Evolutionary conservation across 1,284 basidiomycete genomes (phyloP), one percentile per base, ranked within the genome.

Genomic region (Cutaneotrichosporon daszewskae): DNA sequence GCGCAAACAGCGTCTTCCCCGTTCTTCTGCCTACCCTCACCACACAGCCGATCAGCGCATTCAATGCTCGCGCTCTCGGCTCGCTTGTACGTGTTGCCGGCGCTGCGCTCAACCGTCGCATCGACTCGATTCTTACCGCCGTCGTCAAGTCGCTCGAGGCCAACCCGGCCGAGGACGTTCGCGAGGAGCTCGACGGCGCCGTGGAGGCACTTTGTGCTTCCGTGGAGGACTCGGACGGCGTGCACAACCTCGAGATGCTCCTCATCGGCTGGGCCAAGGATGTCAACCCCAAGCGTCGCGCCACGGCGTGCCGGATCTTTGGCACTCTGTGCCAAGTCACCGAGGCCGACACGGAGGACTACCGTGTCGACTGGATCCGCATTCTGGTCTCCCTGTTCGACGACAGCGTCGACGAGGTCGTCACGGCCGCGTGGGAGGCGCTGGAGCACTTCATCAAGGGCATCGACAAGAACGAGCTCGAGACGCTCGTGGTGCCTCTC

Each of bases 11-110:
- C 12, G 92, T 99, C 38, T 97, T 98, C 86, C 95, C 95, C 0
- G 87, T 95, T n/a, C 75, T 98, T 42, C 88, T 98, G 39, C 95
- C 94, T 0, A 92, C 91, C 6, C 77, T 98, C 51, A 91, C 87
- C 28, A 81, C 84, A 5, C 80, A 80, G 27, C 94, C 94, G 0
- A 92, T 98, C 79, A 84, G 88, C 3, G 82, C 85, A 3, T 96
- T 96, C 82, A 97, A 98, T 64, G 89, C 88, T n/a, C 81, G 84
- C 16, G 94, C 94, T 4, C 74, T 98, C 11, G 84, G 84, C 3
- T 84, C 89, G 0, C 77, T 98, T 31, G 90, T 97, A 14, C 86
- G 86, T 5, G 94, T 97, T 7, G 94, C 95, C 28, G 94, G 94
- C 8, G 78, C 78, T 36, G 88, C 94, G 0, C 75, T 98, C 49